phyloP scores from a whole-genome alignment of 306 rosid genomes.

The Quercus alba region DNA sequence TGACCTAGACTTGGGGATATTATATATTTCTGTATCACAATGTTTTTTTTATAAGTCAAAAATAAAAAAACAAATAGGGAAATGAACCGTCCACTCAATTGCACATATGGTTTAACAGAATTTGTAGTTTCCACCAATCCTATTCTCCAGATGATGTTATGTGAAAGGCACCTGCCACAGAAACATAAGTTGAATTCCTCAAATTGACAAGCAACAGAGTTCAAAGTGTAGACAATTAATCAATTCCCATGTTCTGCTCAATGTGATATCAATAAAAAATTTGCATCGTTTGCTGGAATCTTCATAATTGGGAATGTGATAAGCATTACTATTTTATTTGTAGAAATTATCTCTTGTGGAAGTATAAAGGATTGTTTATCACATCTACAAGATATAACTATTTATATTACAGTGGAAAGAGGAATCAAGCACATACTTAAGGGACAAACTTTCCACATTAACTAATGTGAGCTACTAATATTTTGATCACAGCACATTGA shows the following conservation, averaged over 20 bases:
- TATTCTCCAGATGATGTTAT: not conserved
- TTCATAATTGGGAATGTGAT: not conserved
- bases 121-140: not conserved
- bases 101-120: not conserved
- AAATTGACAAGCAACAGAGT: not conserved
- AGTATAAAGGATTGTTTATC: not conserved
- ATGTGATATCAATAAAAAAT: not conserved
- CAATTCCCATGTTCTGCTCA: not conserved
- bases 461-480: not conserved
- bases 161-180: not conserved
- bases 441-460: slow-evolving; percentile 4
- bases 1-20: not conserved
- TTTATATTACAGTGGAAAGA: not conserved
- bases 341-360: not conserved
- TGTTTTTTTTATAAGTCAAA: not conserved
- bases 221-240: not conserved
- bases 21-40: not conserved
- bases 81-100: not conserved
- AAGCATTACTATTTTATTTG: not conserved
- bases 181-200: not conserved
- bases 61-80: not conserved
- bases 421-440: not conserved
- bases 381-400: not conserved
- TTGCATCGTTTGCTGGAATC: not conserved
- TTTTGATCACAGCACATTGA: not conserved